Conservation (phyloP, 768 basidiomycete species). For the Pleurotus tuber-regium region DNA sequence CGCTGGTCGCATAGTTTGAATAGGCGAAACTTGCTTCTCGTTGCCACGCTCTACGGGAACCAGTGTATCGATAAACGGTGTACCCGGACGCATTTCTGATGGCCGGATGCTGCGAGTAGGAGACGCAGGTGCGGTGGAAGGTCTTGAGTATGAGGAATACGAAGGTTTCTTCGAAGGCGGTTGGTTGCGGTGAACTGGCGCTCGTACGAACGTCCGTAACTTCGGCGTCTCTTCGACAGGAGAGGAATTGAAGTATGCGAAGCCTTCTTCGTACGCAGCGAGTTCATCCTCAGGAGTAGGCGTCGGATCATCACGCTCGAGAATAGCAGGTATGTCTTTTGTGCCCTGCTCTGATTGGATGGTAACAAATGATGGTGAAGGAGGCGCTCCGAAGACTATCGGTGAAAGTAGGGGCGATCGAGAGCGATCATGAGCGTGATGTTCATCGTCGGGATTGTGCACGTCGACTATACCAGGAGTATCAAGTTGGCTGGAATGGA, state of each 20-base stretch:
- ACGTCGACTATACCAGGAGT: not conserved
- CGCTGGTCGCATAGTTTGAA: not conserved
- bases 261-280: conserved; percentile 3
- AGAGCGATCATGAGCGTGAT: not conserved
- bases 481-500: not conserved
- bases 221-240: not conserved
- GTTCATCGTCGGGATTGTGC: not conserved
- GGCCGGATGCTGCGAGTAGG: not conserved
- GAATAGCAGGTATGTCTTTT: not conserved
- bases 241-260: not conserved
- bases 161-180: not conserved
- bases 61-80: conserved; percentile 4
- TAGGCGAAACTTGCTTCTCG: not conserved
- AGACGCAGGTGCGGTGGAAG: conserved; percentile 7
- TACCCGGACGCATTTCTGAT: not conserved
- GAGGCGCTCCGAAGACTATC: not conserved
- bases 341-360: not conserved
- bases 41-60: not conserved
- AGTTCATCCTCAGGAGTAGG: not conserved
- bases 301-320: not conserved
- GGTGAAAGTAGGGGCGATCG: not conserved
- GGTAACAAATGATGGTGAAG: not conserved
- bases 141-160: not conserved
- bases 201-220: not conserved
- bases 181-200: not conserved